Evolutionary conservation across 2,329 filamentous ascomycete species (phyloP), one percentile per base, ranked within the genome.

Genomic region (Fusarium sp.): DNA sequence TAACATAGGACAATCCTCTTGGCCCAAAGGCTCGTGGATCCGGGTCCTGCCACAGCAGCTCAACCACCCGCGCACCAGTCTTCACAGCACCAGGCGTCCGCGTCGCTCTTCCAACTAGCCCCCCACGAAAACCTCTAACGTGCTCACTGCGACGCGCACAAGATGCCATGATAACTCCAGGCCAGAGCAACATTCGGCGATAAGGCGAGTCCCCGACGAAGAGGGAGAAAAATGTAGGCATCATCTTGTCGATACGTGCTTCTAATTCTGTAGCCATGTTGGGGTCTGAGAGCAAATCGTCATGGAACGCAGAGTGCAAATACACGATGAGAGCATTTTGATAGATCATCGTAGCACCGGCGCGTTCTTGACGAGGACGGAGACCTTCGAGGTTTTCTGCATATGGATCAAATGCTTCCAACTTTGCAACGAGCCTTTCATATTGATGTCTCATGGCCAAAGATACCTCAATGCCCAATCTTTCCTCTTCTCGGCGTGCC

Each of bases 181-280:
- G 61, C 61, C 61, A 64, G 11, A 64, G 48, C 2, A 64, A 37
- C 58, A 48, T 64, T 10, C 58, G 61, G 0, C 61, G 58, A 18
- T 57, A 63, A 2, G 58, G 58, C 0, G 61, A 64, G 14, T 48
- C 34, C n/a, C 58, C 30, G 11, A 63, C n/a, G 10, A 64, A 64
- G 0, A 64, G n/a, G 0, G 58, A 14, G 10, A 44, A 49, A 10
- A 64, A 64, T 1, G 20, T 5, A 11, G 42, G 18, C 48, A 64
- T 63, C 2, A 30, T 48, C 7, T 49, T 54, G 2, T 18, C 34
- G 6, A 64, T 16, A 3, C 34, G 42, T 13, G 14, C 12, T 14
- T 56, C 29, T 6, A 63, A 3, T 10, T 64, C 48, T 4, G 20
- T 13, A 3, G 37, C 6, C 2, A 64, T 18, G 4, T 10, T 4